phyloP scores from a whole-genome alignment of 202 grass and related monocot genomes.

The Zoysia matrella region DNA sequence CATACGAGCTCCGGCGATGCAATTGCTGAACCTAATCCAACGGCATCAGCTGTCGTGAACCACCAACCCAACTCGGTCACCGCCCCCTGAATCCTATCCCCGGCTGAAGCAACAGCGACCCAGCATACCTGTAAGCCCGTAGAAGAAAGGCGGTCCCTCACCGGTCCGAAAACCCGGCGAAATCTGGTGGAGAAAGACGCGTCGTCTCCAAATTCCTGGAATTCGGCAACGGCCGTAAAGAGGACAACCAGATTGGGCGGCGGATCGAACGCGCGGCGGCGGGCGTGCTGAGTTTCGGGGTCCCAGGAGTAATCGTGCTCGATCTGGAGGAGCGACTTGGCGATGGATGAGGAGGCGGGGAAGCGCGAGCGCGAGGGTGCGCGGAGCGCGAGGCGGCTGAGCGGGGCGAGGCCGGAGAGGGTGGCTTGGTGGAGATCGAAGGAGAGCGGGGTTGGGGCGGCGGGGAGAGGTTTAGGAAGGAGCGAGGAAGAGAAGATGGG shows the following conservation, averaged over 20 bases:
- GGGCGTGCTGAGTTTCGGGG: no score
- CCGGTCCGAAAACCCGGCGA: slow-evolving; percentile 46
- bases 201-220: slow-evolving; percentile 27
- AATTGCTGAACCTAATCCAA: slow-evolving; percentile 68
- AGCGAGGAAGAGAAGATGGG: slow-evolving; percentile 68
- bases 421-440: slow-evolving; percentile 71
- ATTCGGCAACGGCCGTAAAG: slow-evolving; percentile 60
- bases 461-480: slow-evolving; percentile 67
- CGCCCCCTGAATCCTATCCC: slow-evolving; percentile 47
- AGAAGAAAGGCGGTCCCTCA: slow-evolving; percentile 62
- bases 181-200: slow-evolving; percentile 46
- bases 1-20: slow-evolving; percentile 68
- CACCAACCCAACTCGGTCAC: slow-evolving; percentile 71
- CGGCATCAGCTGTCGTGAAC: slow-evolving; percentile 63
- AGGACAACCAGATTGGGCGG: slow-evolving; percentile 17
- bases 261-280: no score
- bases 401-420: slow-evolving; percentile 47
- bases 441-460: slow-evolving; percentile 72
- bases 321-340: no score
- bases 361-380: slow-evolving; percentile 18
- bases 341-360: slow-evolving; percentile 50
- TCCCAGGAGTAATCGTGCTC: no score
- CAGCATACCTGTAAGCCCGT: slow-evolving; percentile 70
- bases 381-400: slow-evolving; percentile 45
- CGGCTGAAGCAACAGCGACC: slow-evolving; percentile 47